Evolutionary conservation across 2,329 filamentous ascomycete genomes (phyloP).

Genomic region (Tolypocladium amazonense): DNA sequence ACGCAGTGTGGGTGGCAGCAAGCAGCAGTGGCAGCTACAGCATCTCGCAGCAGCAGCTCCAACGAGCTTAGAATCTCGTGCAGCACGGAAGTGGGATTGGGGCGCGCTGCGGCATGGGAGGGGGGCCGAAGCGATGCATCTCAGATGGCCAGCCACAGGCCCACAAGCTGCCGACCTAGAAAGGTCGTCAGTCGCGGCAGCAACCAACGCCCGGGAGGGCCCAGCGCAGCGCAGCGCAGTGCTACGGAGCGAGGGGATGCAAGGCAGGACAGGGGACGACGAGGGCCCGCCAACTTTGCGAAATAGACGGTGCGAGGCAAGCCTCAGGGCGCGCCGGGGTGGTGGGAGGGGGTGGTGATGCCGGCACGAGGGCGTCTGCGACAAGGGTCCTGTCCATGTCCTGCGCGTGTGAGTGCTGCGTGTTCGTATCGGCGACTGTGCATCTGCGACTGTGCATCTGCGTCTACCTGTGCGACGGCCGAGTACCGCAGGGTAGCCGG

Average conservation of each 20-base stretch:
- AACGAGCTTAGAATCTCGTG: background rate
- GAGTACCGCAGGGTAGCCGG: background rate
- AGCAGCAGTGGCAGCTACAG: background rate
- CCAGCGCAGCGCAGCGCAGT: background rate
- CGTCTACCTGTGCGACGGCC: background rate
- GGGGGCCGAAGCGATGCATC: slow-evolving; percentile 2
- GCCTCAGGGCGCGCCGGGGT: background rate
- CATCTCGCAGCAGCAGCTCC: background rate
- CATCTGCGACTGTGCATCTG: background rate
- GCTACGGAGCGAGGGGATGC: background rate
- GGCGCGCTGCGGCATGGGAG: background rate
- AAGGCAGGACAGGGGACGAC: background rate
- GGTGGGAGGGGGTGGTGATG: background rate
- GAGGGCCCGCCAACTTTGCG: background rate
- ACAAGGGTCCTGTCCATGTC: background rate
- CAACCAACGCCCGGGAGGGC: background rate
- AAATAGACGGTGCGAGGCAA: background rate
- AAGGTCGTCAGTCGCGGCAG: background rate
- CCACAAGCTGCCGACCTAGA: background rate
- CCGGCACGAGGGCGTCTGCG: background rate
- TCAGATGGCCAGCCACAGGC: background rate
- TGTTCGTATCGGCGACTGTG: background rate
- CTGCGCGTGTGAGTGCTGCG: background rate
- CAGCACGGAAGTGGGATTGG: background rate
- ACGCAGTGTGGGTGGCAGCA: slow-evolving; percentile 6